Evolutionary conservation across 352 stramenopile genomes (phyloP).

Genomic region (Globisporangium mamillatum): DNA sequence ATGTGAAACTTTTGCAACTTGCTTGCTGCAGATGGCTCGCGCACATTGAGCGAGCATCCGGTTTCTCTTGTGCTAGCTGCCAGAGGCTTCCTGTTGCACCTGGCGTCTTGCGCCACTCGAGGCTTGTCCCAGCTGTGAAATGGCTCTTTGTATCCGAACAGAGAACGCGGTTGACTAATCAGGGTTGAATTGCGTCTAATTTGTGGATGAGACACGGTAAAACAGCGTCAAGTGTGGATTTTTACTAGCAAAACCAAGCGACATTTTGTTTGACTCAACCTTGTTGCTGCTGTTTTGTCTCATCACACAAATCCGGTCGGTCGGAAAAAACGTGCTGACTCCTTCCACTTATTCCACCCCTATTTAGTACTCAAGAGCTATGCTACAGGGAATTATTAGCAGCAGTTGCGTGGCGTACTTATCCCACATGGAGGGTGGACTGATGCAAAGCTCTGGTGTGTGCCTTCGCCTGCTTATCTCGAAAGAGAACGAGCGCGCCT

Average conservation of each 20-base stretch:
- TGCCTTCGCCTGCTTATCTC: conserved; percentile 9
- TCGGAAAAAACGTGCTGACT: neutral
- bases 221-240: neutral
- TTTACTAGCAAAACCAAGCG: neutral
- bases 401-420: conserved; percentile 5
- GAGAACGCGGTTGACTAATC: neutral
- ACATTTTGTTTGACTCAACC: neutral
- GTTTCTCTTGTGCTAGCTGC: neutral
- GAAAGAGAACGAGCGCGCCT: neutral
- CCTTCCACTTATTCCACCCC: no score
- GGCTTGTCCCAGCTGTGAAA: conserved; percentile 17
- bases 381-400: neutral
- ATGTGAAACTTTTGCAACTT: neutral
- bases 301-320: neutral
- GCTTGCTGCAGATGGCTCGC: neutral
- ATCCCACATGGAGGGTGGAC: conserved; percentile 14
- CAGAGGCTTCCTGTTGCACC: conserved; percentile 1
- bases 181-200: neutral
- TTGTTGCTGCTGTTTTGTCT: neutral
- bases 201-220: neutral
- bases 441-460: conserved; percentile 1
- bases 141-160: conserved; percentile 13
- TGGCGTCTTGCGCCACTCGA: conserved; percentile 11
- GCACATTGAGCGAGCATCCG: neutral
- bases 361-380: neutral